Base-by-base conservation (phyloP, 2,329 filamentous ascomycete species). In the Coniella lustricola region DNA sequence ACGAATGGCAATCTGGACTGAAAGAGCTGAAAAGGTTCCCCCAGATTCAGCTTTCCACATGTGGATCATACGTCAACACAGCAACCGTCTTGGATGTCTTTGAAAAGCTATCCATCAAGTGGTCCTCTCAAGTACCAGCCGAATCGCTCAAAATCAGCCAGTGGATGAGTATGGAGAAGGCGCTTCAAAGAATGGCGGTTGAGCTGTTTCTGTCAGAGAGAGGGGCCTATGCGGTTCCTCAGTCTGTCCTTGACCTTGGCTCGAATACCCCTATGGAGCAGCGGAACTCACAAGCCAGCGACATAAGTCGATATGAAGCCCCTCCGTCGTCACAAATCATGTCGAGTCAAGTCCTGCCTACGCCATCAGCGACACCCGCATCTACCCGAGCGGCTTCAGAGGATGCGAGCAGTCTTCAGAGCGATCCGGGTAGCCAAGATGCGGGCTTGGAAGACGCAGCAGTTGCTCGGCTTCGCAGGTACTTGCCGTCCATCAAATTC, bases 391-490 rank as follows among this genome's bases (percentile, higher is more conserved):
- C 50, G 12, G 34, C 50, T 7, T 53, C 48, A n/a, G 47, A 53
- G 18, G 50, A 32, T 16, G n/a, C 35, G 20, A 40, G 44, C 9
- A 41, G 36, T 22, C 25, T 14, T 40, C 32, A 3, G 25, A 35
- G 8, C 17, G 50, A 13, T 53, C 55, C n/a, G 21, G 57, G 56
- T 1, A 31, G 53, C 1, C 48, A 39, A 22, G 48, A 42, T 4
- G 3, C n/a, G 12, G 14, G 31, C 10, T 33, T 53, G 5, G 62
- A 65, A 48, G 63, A 67, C 34, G 50, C 57, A 13, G 56, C 60
- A 2, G 58, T 67, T 3, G 48, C 59, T 7, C 61, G 67, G 12
- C 57, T 69, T 35, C 62, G 65, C 5, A 60, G 61, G 43, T 67
- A 66, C 50, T 57, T 61, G 1, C 48, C 59, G 21, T 61, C 58